Evolutionary conservation across 306 rosid genomes (phyloP).

Genomic region (Acmispon strigosus): DNA sequence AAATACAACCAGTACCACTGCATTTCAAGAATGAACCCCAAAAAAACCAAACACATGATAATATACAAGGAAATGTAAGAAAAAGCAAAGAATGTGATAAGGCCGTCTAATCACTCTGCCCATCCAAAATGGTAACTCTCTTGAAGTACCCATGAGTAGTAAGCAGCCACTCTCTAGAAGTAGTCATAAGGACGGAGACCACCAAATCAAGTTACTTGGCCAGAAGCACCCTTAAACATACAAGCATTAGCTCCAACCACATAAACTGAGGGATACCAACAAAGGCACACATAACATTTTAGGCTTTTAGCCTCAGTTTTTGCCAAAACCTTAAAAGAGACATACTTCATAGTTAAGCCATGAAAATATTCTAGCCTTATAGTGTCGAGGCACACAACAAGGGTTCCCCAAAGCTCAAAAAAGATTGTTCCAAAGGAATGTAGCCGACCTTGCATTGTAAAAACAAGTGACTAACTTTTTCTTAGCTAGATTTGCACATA

Average conservation of each 20-base stretch:
- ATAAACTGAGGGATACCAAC: slow-evolving; percentile 7
- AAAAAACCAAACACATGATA: not conserved
- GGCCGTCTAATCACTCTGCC: not conserved
- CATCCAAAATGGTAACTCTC: not conserved
- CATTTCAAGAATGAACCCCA: not conserved
- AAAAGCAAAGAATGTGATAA: not conserved
- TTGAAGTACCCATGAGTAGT: not conserved
- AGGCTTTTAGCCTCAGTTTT: slow-evolving; percentile 4
- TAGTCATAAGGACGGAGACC: not conserved
- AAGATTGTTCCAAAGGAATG: slow-evolving; percentile 2
- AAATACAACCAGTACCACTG: not conserved
- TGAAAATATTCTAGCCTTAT: not conserved
- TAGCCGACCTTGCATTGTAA: not conserved
- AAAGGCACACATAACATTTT: not conserved
- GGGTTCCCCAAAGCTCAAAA: not conserved
- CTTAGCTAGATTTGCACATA: not conserved
- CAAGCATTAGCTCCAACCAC: slow-evolving; percentile 14
- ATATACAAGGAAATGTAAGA: not conserved
- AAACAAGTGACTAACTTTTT: not conserved
- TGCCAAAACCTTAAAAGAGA: not conserved
- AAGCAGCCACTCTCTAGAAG: too few species aligned
- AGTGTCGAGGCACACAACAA: not conserved
- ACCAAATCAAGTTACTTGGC: not conserved
- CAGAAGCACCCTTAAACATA: slow-evolving; percentile 4
- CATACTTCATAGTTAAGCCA: not conserved